Evolutionary conservation across 805 yeast species (phyloP), one percentile per base, ranked within the genome.

Genomic region (Kodamaea neixiangensis): DNA sequence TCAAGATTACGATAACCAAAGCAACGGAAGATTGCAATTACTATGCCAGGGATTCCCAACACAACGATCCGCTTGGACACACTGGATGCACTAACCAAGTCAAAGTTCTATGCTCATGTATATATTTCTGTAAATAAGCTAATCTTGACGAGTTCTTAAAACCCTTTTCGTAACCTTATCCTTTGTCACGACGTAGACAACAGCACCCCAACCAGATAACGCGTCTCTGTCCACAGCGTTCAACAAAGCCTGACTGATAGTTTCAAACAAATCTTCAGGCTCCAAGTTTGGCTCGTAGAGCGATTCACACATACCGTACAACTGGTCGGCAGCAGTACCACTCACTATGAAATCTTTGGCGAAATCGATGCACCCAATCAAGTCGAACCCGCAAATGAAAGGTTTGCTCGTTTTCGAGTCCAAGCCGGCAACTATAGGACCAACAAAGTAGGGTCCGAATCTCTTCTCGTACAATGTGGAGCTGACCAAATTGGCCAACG

Each of bases 161-260:
- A 87, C 83, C 64, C 96, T 83, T 75, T 86, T 91, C 49, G 84
- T 81, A 51, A 94, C 96, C 70, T 89, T 88, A 66, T 93, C 98
- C 72, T 91, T 91, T 44, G 96, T 89, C 47, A 94, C 82, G 49
- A 94, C 76, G 71, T 93, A 93, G 19, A 94, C 98, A 14, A 89
- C 87, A 7, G 96, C 97, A 63, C 99, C 99, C 97, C 97, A 94
- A 58, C 99, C 99, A 25, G 96, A 86, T 52, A 94, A 78, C 5
- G 97, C 96, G 71, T 94, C 99, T 78, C 99, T 87, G 71, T 94
- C 99, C 34, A 88, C 96, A 15, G 97, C 98, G 67, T 88, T 90
- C 75, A 94, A 76, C 53, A 94, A 75, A 1, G 97, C 93, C 72
- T 94, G 99, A 59, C 96, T 85, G 58, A 91, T 87, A 38, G 98